These are phyloP conservation scores for Euphorbia peplus DNA, from an alignment of 345 rosid species.

Conservation along the genomic window DNA sequence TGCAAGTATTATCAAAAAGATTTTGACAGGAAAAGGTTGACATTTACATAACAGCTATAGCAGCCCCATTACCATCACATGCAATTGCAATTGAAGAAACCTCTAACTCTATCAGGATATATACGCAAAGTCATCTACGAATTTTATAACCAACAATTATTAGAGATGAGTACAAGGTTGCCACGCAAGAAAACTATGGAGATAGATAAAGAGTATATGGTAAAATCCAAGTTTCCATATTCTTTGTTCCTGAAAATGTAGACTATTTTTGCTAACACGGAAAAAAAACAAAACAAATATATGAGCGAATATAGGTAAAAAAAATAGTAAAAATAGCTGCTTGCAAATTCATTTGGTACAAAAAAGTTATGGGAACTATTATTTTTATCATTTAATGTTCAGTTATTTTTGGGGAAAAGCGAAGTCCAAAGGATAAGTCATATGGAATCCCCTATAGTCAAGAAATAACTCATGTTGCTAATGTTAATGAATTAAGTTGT, in stretches of 20 bases:
- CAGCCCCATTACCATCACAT: neutral
- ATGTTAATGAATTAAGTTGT: too few species aligned
- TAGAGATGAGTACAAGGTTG: too few species aligned
- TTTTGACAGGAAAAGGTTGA: neutral
- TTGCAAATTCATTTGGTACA: too few species aligned
- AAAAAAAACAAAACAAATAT: neutral
- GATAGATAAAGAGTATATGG: neutral
- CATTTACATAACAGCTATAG: neutral
- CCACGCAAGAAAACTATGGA: too few species aligned
- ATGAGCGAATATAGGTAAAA: neutral
- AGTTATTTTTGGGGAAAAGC: neutral
- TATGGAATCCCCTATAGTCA: neutral
- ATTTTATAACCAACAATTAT: neutral
- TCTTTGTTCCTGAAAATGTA: neutral
- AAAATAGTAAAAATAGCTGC: neutral
- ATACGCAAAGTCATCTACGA: neutral
- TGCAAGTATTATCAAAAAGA: neutral
- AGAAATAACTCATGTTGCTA: neutral
- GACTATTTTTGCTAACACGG: neutral
- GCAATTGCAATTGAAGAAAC: neutral
- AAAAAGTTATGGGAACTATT: too few species aligned
- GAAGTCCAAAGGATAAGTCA: neutral
- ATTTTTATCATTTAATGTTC: neutral
- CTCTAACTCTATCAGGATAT: neutral
- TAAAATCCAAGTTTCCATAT: neutral